These are phyloP conservation scores for Pachysandra terminalis DNA, from an alignment of 164 flowering plant genomes.

Conservation along the genomic window DNA sequence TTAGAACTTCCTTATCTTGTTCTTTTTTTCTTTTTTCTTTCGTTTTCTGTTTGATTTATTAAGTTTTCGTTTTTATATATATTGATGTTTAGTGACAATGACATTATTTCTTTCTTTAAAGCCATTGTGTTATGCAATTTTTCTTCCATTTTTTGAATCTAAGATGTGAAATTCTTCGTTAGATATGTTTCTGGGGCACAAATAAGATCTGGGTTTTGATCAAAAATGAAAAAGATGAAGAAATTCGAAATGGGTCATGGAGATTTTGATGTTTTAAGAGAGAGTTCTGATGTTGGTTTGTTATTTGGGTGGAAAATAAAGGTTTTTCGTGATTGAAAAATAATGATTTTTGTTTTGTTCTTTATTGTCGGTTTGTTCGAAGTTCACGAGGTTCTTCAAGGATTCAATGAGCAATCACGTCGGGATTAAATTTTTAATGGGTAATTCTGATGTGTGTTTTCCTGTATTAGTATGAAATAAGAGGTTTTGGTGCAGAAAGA, in stretches of 20 bases:
- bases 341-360: constrained; percentile 7
- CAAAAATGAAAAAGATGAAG: constrained; percentile 5
- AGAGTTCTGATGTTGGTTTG: constrained; percentile 1
- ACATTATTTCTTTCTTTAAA: too few species aligned
- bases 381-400: constrained; percentile 21
- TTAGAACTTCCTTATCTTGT: too few species aligned
- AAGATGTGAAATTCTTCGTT: neutral
- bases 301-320: neutral
- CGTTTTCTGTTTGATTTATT: too few species aligned
- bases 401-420: constrained; percentile 2
- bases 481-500: neutral
- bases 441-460: constrained; percentile 17
- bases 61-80: too few species aligned
- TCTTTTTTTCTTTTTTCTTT: too few species aligned
- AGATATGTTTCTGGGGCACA: neutral
- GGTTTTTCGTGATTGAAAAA: neutral
- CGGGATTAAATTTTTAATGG: constrained; percentile 5
- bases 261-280: constrained; percentile 11
- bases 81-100: too few species aligned
- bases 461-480: constrained; percentile 13
- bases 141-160: too few species aligned
- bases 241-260: constrained; percentile 4
- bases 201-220: constrained; percentile 12
- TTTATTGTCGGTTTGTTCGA: constrained; percentile 17
- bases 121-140: too few species aligned